These are phyloP conservation scores for Ramalina intermedia DNA, from an alignment of 495 filamentous ascomycete species.

Conservation along the genomic window DNA sequence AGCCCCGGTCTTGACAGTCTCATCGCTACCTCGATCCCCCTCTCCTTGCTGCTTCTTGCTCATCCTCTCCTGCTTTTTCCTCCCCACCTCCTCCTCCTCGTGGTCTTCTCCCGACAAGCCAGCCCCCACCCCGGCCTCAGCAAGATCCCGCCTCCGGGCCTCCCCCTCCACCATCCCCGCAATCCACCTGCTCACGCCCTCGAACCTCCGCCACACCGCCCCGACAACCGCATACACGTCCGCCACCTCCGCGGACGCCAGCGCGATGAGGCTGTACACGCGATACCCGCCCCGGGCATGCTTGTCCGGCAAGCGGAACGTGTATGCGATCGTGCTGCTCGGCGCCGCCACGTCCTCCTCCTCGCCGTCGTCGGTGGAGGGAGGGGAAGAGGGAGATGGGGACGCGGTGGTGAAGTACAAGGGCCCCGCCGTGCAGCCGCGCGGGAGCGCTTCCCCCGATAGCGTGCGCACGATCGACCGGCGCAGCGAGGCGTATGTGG, in stretches of 20 bases:
- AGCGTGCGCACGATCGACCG: conserved; percentile 76
- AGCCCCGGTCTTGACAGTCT: no score
- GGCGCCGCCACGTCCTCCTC: conserved; percentile 21
- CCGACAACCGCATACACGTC: conserved; percentile 16
- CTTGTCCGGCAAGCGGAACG: conserved; percentile 79
- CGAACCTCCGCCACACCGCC: conserved; percentile 60
- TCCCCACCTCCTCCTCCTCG: not conserved
- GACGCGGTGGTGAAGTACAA: conserved; percentile 71
- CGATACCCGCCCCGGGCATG: conserved; percentile 76
- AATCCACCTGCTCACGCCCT: conserved; percentile 55
- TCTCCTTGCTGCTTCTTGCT: not conserved
- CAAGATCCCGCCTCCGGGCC: conserved; percentile 18
- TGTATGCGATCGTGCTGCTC: conserved; percentile 84
- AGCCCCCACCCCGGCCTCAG: not conserved
- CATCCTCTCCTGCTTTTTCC: conserved; percentile 42
- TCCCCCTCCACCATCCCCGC: conserved; percentile 54
- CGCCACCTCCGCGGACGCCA: conserved; percentile 63
- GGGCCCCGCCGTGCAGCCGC: conserved; percentile 57
- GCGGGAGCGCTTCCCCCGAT: conserved; percentile 72
- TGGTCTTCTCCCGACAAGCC: not conserved
- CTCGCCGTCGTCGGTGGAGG: no score
- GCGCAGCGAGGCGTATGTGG: conserved; percentile 71
- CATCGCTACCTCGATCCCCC: not conserved
- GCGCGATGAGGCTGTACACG: conserved; percentile 77
- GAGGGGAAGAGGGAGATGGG: no score